phyloP scores from a whole-genome alignment of 208 protist genomes.

The Leishmania mexicana region DNA sequence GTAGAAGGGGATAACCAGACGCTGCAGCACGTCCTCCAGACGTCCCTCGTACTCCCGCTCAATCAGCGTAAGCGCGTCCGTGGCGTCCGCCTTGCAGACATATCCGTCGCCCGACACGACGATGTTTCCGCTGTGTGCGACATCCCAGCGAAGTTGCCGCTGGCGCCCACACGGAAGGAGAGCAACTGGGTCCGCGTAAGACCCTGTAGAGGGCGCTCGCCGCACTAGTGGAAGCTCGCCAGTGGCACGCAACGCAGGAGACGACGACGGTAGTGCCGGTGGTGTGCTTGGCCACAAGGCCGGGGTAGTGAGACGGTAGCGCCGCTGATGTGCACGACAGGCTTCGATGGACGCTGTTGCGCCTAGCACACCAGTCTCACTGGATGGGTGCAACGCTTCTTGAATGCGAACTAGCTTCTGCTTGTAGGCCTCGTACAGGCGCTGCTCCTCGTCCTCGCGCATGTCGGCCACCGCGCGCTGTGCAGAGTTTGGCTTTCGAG shows the following conservation, averaged over 20 bases:
- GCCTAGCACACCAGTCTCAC: not conserved
- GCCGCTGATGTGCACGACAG: slow-evolving; percentile 16
- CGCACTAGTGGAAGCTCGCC: slow-evolving; percentile 1
- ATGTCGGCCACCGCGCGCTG: not conserved
- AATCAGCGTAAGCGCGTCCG: slow-evolving; percentile 40
- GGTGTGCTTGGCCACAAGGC: not conserved
- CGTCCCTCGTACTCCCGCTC: slow-evolving; percentile 28
- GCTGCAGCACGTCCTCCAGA: slow-evolving; percentile 6
- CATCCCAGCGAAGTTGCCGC: slow-evolving; percentile 48
- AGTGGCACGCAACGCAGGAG: not conserved
- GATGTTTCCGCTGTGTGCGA: slow-evolving; percentile 62
- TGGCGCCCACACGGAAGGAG: not conserved
- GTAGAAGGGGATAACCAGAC: slow-evolving; percentile 57
- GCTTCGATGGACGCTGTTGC: slow-evolving; percentile 8
- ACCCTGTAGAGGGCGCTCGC: slow-evolving; percentile 11
- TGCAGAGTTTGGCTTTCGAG: not conserved
- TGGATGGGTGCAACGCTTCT: slow-evolving; percentile 15
- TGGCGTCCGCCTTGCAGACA: slow-evolving; percentile 48
- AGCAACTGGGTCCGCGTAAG: not conserved
- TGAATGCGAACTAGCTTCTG: slow-evolving; percentile 30
- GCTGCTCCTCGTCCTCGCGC: slow-evolving; percentile 18
- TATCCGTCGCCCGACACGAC: slow-evolving; percentile 51
- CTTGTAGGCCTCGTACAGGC: slow-evolving; percentile 21
- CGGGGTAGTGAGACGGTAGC: slow-evolving; percentile 17
- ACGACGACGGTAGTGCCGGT: not conserved